Evolutionary conservation across 306 rosid species (phyloP).

Genomic region (Rosa multiflora): DNA sequence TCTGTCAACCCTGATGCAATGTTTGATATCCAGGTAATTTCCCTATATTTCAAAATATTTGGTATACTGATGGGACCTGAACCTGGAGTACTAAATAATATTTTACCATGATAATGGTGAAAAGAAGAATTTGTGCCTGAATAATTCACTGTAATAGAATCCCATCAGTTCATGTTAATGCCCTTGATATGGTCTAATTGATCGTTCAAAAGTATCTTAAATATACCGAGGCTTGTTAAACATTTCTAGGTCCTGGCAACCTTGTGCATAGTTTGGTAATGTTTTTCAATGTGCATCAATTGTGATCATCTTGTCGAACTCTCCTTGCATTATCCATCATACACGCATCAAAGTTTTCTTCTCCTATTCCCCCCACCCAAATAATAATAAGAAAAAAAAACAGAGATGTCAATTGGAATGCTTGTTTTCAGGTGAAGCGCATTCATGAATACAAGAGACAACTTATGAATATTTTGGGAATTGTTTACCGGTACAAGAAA

Average conservation of each 20-base stretch:
- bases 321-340: not conserved
- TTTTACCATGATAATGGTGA: conserved; percentile 18
- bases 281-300: not conserved
- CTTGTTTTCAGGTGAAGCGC: conserved; percentile 81
- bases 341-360: conserved; percentile 12
- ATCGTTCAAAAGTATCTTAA: not conserved
- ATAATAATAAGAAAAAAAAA: not conserved
- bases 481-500: conserved; percentile 92
- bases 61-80: conserved; percentile 8
- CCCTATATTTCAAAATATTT: conserved; percentile 14
- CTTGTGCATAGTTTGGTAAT: not conserved
- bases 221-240: not conserved
- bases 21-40: conserved; percentile 89
- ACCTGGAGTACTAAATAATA: conserved; percentile 13
- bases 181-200: not conserved
- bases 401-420: conserved; percentile 14
- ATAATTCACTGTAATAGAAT: conserved; percentile 4
- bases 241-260: not conserved
- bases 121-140: conserved; percentile 4
- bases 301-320: not conserved
- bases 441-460: conserved; percentile 98
- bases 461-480: conserved; percentile 81
- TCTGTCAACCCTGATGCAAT: conserved; percentile 88
- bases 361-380: not conserved
- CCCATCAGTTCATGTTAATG: conserved; percentile 1